phyloP scores from a whole-genome alignment of 768 basidiomycete genomes.

The Leccinum subgranulosum region DNA sequence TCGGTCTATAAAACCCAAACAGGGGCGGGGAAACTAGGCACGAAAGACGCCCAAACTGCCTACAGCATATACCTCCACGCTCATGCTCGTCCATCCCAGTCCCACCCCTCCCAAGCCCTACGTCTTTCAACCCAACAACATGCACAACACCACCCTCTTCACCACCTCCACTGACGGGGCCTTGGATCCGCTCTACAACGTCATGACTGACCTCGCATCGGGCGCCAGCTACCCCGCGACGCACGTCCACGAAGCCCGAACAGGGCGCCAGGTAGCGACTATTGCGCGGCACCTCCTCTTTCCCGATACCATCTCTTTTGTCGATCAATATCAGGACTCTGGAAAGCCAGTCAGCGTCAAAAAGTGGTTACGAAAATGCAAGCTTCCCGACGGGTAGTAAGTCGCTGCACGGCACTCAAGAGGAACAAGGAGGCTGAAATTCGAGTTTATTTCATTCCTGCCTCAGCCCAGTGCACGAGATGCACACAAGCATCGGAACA shows the following conservation, averaged over 20 bases:
- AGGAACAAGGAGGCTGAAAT: background rate
- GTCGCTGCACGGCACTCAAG: background rate
- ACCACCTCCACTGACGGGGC: background rate
- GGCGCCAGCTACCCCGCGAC: slow-evolving; percentile 1
- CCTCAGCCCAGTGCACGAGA: slow-evolving; percentile 7
- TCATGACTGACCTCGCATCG: slow-evolving; percentile 7
- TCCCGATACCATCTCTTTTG: slow-evolving; percentile 15
- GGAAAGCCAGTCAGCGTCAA: slow-evolving; percentile 6
- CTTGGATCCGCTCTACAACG: slow-evolving; percentile 7
- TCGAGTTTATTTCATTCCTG: background rate
- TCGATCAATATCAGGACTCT: background rate
- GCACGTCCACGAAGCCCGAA: slow-evolving; percentile 6
- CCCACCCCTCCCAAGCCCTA: background rate
- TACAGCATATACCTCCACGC: slow-evolving; percentile 8
- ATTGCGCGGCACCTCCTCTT: slow-evolving; percentile 6
- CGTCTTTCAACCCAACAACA: slow-evolving; percentile 5
- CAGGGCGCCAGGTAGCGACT: slow-evolving; percentile 4
- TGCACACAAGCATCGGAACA: slow-evolving; percentile 1
- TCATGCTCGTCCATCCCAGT: background rate
- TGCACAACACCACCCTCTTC: slow-evolving; percentile 14
- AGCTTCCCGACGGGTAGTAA: slow-evolving; percentile 11
- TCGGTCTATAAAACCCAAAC: background rate
- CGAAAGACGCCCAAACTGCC: background rate
- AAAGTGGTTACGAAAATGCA: slow-evolving; percentile 13
- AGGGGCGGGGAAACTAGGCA: background rate